phyloP scores from a whole-genome alignment of 1,284 basidiomycete genomes.

The Malassezia cuniculi region DNA sequence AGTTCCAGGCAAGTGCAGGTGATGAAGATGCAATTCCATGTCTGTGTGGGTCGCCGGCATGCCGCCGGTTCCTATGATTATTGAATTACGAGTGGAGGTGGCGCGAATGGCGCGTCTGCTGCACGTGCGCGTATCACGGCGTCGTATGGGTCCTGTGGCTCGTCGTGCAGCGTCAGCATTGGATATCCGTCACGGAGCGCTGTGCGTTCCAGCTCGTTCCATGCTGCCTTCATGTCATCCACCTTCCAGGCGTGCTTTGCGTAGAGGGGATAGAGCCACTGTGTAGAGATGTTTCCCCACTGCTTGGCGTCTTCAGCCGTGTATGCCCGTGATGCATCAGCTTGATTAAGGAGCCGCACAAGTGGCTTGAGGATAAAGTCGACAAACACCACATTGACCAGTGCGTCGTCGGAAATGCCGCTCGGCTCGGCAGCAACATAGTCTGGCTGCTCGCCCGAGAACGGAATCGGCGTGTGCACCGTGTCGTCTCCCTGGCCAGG shows the following conservation, averaged over 20 bases:
- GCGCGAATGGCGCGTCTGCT: no score
- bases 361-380: slow-evolving; percentile 26
- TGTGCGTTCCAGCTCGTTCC: slow-evolving; percentile 2
- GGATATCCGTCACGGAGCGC: slow-evolving; percentile 8
- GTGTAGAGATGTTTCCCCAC: slow-evolving; percentile 36
- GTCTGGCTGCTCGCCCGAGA: slow-evolving; percentile 26
- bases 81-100: no score
- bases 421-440: slow-evolving; percentile 30
- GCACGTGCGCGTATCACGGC: slow-evolving; percentile 1
- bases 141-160: slow-evolving; percentile 6
- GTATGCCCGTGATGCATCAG: slow-evolving; percentile 18
- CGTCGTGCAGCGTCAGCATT: slow-evolving; percentile 5
- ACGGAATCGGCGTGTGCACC: slow-evolving; percentile 24
- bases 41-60: slow-evolving; percentile 46
- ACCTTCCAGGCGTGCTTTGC: slow-evolving; percentile 24
- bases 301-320: slow-evolving; percentile 14
- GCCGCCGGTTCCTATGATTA: slow-evolving; percentile 34
- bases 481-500: slow-evolving; percentile 35
- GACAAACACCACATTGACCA: slow-evolving; percentile 27
- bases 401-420: slow-evolving; percentile 6
- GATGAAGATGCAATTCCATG: slow-evolving; percentile 46
- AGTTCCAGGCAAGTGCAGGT: slow-evolving; percentile 40
- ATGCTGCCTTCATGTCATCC: not conserved
- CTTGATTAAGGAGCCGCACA: slow-evolving; percentile 16
- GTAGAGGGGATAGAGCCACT: slow-evolving; percentile 32